Conservation (phyloP, 2,329 filamentous ascomycete species). For the Fusarium annulatum region DNA sequence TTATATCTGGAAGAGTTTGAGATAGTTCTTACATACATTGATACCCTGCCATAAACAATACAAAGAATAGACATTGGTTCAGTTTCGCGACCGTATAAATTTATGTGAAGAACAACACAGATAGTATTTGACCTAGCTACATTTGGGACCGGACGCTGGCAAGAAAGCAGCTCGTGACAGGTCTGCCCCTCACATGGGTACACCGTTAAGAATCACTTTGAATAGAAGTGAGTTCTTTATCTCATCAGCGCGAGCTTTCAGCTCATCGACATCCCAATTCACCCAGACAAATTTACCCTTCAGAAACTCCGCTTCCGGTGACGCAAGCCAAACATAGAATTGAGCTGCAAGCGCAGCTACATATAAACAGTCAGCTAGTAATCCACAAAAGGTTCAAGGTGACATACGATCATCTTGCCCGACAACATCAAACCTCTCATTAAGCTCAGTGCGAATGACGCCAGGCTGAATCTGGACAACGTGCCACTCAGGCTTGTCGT, state of each 20-base stretch:
- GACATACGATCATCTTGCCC: background rate
- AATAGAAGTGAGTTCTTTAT: background rate
- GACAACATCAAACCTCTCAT: background rate
- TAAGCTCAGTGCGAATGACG: background rate
- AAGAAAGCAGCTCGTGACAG: background rate
- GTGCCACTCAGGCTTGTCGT: background rate
- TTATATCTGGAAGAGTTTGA: background rate
- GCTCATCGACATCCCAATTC: background rate
- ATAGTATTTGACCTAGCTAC: no score
- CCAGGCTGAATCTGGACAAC: background rate
- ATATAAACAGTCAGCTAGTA: background rate
- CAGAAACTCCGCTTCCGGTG: background rate
- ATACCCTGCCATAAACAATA: background rate
- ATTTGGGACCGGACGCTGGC: rapidly evolving
- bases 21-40: background rate
- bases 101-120: background rate
- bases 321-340: background rate
- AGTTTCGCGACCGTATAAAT: rapidly evolving
- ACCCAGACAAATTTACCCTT: conserved; percentile 5
- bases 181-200: background rate
- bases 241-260: background rate
- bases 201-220: background rate
- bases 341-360: background rate
- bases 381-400: background rate
- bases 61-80: background rate